Evolutionary conservation across 805 yeast species (phyloP), one percentile per base, ranked within the genome.

Genomic region (Priceomyces medius): DNA sequence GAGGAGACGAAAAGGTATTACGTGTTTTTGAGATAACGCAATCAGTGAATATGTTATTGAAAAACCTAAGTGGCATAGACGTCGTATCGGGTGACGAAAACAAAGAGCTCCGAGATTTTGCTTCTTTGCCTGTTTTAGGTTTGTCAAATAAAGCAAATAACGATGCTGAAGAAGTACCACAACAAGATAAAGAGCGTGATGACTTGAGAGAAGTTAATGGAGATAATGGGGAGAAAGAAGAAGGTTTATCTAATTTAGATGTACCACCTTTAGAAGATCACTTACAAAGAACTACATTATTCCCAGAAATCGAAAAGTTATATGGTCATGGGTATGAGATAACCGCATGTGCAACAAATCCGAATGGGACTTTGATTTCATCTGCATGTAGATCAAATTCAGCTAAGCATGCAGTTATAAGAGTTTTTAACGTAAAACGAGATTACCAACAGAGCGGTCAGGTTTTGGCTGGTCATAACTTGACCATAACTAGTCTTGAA

Each of bases 311-410:
- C 42, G 99, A 93, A 54, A 93, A 93, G 59, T 64, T 93, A 33
- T 93, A 93, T 56, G 99, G 99, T 0, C 99, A 93, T 61, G 99
- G 99, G 7, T 95, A 88, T 63, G 99, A 95, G 59, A 80, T 90
- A 28, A 80, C 88, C 0, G 76, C 91, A 34, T 74, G 89, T 29
- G 95, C 86, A 40, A 76, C 81, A 1, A 79, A 88, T 7, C 80
- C 83, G 3, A 81, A 77, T 51, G 76, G 79, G 10, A 58, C 65
- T 27, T 59, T 84, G 19, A 73, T 93, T 33, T 97, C 97, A 2
- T 81, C 95, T 7, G 86, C 97, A n/a, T 91, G 97, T 68, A 77
- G 83, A 46, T 89, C 98, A 3, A 91, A 91, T 60, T 78, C 81
- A 6, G 77, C 79, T 13, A 80, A 80, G 45, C 97, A 93, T 63